Percentiles rank a stretch among this genome's conserved stretches.
Evolutionary conservation across 257 asterid species (phyloP).

Genomic region (Nicotiana attenuata): DNA sequence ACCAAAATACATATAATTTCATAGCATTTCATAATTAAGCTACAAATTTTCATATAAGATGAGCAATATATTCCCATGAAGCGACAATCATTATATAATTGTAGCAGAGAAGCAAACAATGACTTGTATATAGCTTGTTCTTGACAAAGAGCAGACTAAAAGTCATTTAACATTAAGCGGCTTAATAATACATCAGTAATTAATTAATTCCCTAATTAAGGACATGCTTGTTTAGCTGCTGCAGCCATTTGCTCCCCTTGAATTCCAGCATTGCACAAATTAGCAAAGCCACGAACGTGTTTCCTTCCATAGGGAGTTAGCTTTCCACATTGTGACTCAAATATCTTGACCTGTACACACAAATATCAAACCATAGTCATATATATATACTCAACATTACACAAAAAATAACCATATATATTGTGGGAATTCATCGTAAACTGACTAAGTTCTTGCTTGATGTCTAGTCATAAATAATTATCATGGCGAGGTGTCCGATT

Average conservation of each 20-base stretch:
- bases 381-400: not conserved
- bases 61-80: too few relatives aligned
- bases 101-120: too few relatives aligned
- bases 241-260: constrained; percentile 59
- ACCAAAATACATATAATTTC: not conserved
- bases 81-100: too few relatives aligned
- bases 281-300: constrained; percentile 79
- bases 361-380: not conserved
- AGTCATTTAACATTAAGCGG: too few relatives aligned
- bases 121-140: too few relatives aligned
- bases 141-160: too few relatives aligned
- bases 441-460: too few relatives aligned
- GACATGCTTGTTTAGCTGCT: constrained; percentile 72
- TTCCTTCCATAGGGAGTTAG: constrained; percentile 83
- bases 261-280: constrained; percentile 79
- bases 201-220: not conserved
- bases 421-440: too few relatives aligned
- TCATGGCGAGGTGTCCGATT: not conserved
- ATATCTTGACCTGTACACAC: constrained; percentile 49
- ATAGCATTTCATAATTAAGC: too few relatives aligned
- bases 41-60: too few relatives aligned
- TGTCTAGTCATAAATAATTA: too few relatives aligned
- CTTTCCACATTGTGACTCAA: constrained; percentile 72
- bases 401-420: too few relatives aligned
- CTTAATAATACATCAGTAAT: not conserved